A percentile compares a stretch with the other conserved stretches of the same genome.
Evolutionary conservation across 257 asterid genomes (phyloP).

Genomic region (Schizonepeta tenuifolia): DNA sequence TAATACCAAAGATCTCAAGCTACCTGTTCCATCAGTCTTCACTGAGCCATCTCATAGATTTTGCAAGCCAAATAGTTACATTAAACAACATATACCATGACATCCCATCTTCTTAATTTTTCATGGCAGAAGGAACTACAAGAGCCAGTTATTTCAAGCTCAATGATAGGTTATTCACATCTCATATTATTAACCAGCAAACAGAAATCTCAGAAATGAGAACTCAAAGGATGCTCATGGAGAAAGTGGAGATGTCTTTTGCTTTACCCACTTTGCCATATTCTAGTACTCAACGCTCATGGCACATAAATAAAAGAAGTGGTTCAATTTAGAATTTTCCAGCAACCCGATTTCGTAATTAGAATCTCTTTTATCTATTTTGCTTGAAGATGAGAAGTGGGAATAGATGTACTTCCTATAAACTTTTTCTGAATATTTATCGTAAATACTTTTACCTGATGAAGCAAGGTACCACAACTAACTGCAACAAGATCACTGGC

Average conservation of each 20-base stretch:
- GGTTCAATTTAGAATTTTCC: background rate
- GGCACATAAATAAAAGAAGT: background rate
- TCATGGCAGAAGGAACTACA: background rate
- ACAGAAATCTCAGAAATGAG: background rate
- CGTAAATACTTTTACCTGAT: conserved; percentile 65
- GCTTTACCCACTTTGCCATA: background rate
- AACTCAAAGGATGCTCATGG: background rate
- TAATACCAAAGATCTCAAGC: conserved; percentile 14
- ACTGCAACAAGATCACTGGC: conserved; percentile 89
- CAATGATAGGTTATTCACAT: background rate
- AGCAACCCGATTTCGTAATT: conserved; percentile 3
- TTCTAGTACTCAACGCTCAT: background rate
- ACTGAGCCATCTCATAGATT: background rate
- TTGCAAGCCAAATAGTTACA: conserved; percentile 17
- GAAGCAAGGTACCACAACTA: conserved; percentile 90
- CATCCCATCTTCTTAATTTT: background rate
- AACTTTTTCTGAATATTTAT: conserved; percentile 15
- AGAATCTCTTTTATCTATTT: conserved; percentile 1
- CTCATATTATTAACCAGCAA: conserved; percentile 2
- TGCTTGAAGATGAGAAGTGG: background rate
- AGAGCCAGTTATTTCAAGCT: background rate
- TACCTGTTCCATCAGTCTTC: background rate
- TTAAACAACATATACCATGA: conserved; percentile 9
- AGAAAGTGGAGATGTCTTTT: conserved; percentile 4
- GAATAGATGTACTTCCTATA: conserved; percentile 10